phyloP scores from a whole-genome alignment of 768 basidiomycete species.

The Collybia sordida region DNA sequence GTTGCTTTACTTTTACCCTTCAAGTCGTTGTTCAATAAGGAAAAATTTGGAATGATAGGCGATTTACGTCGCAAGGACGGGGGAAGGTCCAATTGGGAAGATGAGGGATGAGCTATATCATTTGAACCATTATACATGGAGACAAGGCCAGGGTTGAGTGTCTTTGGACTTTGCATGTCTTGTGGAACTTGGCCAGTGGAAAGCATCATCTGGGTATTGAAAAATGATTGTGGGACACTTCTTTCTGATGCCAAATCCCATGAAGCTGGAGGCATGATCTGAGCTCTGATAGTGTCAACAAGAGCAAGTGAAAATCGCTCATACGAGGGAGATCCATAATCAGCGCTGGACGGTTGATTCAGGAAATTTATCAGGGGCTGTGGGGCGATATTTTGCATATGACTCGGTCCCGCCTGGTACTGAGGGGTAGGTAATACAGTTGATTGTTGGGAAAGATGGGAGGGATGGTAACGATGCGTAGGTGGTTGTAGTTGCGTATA shows the following conservation, averaged over 20 bases:
- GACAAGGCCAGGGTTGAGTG: neutral
- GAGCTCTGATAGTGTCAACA: no score
- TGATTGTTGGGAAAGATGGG: neutral
- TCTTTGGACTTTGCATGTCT: neutral
- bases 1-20: slow-evolving; percentile 6
- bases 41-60: slow-evolving; percentile 6
- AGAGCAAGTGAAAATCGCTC: no score
- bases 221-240: neutral
- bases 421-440: neutral
- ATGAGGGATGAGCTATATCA: neutral
- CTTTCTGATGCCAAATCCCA: slow-evolving; percentile 2
- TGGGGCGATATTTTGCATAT: neutral
- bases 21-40: slow-evolving; percentile 6
- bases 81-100: slow-evolving; percentile 13
- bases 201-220: slow-evolving; percentile 1
- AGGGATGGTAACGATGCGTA: neutral
- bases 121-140: neutral
- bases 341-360: neutral
- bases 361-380: slow-evolving; percentile 1
- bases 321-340: neutral
- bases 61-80: slow-evolving; percentile 16
- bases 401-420: neutral
- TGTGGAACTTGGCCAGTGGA: neutral
- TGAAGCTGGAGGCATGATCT: neutral
- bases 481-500: no score